Conservation (phyloP, 176 grass and related monocot species). For the Bonia amplexicaulis region DNA sequence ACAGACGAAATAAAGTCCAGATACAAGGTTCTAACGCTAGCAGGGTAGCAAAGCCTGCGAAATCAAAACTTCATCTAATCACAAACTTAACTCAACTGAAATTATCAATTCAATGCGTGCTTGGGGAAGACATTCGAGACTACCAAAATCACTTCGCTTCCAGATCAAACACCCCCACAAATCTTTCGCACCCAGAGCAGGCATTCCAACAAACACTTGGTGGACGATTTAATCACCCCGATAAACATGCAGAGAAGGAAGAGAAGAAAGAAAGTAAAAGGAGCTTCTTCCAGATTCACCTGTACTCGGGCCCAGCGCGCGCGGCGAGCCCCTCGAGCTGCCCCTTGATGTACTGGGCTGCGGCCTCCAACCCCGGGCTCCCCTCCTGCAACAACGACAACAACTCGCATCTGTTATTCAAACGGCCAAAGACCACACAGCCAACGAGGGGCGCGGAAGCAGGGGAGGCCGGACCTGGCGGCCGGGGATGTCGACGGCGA, state of each 20-base stretch:
- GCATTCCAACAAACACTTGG: neutral
- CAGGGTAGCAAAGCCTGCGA: neutral
- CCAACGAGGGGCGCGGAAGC: neutral
- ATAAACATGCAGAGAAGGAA: neutral
- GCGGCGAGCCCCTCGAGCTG: conserved; percentile 62
- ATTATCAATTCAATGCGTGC: neutral
- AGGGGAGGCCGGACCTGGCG: conserved; percentile 47
- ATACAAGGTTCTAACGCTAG: neutral
- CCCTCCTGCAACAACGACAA: conserved; percentile 55
- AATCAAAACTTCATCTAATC: neutral
- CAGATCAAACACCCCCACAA: neutral
- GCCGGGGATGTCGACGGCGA: conserved; percentile 71
- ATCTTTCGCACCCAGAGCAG: neutral
- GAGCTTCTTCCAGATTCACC: conserved; percentile 29
- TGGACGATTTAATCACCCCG: neutral
- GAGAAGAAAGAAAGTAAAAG: neutral
- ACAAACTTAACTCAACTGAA: neutral
- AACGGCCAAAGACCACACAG: neutral
- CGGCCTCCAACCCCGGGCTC: conserved; percentile 68
- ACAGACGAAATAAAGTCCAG: conserved; percentile 1
- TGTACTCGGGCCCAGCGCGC: conserved; percentile 57
- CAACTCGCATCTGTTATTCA: neutral
- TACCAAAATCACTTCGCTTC: neutral
- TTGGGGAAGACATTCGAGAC: neutral
- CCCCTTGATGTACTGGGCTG: conserved; percentile 78